These are phyloP conservation scores for Phytopythium oedochilum DNA, from an alignment of 352 stramenopile genomes.

Conservation along the genomic window DNA sequence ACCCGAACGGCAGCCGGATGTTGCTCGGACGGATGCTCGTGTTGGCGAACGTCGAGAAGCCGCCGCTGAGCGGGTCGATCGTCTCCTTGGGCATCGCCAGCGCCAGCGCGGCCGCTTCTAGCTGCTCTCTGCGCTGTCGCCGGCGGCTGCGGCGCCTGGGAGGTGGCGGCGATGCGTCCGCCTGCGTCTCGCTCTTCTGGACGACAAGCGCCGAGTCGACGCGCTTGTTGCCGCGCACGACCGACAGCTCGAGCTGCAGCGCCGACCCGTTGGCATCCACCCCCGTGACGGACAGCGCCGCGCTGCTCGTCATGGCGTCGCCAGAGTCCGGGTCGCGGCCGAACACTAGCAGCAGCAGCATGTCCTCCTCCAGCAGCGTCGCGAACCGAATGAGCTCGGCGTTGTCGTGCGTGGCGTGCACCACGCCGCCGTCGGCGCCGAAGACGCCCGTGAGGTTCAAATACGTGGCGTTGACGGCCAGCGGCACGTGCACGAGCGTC, in stretches of 20 bases:
- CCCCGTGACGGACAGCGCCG: slow-evolving; percentile 38
- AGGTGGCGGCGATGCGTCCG: too few relatives aligned
- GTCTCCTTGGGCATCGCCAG: background rate
- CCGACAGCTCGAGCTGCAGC: slow-evolving; percentile 45
- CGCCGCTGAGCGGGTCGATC: slow-evolving; percentile 14
- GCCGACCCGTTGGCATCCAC: slow-evolving; percentile 27
- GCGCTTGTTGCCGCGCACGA: slow-evolving; percentile 44
- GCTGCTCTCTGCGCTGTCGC: background rate
- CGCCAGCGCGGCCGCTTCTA: background rate
- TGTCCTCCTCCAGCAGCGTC: slow-evolving; percentile 66
- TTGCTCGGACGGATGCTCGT: slow-evolving; percentile 50
- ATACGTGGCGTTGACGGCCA: slow-evolving; percentile 59
- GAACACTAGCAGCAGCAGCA: slow-evolving; percentile 79
- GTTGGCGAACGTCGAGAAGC: slow-evolving; percentile 62
- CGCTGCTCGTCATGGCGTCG: slow-evolving; percentile 53
- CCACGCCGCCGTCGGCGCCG: slow-evolving; percentile 52
- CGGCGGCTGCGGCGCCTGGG: background rate
- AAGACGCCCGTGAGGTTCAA: slow-evolving; percentile 65
- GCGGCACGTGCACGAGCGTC: slow-evolving; percentile 59
- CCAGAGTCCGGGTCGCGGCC: slow-evolving; percentile 50
- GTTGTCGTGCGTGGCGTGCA: slow-evolving; percentile 59
- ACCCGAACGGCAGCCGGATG: slow-evolving; percentile 59
- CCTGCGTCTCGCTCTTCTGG: slow-evolving; percentile 3
- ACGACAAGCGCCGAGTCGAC: slow-evolving; percentile 15
- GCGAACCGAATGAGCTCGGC: slow-evolving; percentile 61